Evolutionary conservation across 148 eudicot genomes (phyloP).

Genomic region (Rhododendron mucronatum): DNA sequence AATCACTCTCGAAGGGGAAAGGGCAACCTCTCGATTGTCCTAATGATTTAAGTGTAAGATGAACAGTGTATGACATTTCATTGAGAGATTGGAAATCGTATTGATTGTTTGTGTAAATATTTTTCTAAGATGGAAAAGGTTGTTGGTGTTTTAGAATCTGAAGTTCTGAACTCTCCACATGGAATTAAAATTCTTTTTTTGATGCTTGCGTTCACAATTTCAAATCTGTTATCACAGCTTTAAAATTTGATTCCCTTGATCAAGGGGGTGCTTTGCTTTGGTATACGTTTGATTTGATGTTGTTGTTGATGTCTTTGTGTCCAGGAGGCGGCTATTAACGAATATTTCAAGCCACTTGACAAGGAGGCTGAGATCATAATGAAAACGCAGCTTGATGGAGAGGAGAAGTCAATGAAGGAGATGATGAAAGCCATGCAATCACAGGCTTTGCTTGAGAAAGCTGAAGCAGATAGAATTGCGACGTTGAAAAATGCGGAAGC

Average conservation of each 20-base stretch:
- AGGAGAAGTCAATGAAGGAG: constrained; percentile 54
- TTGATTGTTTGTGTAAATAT: neutral
- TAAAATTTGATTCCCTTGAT: neutral
- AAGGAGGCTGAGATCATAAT: constrained; percentile 69
- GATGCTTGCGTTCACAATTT: neutral
- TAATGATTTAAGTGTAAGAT: neutral
- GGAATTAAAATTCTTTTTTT: neutral
- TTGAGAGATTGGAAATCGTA: neutral
- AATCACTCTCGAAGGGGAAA: neutral
- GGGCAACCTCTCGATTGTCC: neutral
- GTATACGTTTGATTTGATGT: neutral
- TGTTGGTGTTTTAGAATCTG: neutral
- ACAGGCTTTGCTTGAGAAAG: constrained; percentile 65
- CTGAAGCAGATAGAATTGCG: constrained; percentile 44
- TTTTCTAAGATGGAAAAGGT: neutral
- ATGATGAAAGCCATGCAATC: constrained; percentile 66
- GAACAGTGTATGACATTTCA: neutral
- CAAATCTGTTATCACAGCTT: neutral
- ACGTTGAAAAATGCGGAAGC: constrained; percentile 40
- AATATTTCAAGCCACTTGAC: constrained; percentile 80
- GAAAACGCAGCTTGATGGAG: constrained; percentile 68
- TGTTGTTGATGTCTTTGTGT: neutral
- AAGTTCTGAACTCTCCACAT: neutral
- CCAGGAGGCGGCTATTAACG: constrained; percentile 80
- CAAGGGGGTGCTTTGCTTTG: neutral